Evolutionary conservation across 306 rosid species (phyloP).

Genomic region (Rosa chinensis): DNA sequence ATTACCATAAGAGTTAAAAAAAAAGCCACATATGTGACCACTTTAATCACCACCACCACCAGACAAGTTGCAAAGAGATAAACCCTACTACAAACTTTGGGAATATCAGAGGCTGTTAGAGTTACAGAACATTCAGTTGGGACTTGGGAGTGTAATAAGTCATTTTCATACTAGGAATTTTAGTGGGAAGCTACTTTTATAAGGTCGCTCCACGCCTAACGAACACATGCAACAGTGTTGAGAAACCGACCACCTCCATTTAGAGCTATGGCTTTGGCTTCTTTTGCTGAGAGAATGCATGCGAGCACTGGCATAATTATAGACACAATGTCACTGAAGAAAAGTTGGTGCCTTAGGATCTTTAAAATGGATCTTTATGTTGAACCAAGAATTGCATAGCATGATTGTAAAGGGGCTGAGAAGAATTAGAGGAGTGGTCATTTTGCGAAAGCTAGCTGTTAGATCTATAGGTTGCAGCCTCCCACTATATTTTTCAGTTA

Average conservation of each 20-base stretch:
- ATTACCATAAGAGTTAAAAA: constrained; percentile 11
- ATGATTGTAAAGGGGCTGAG: constrained; percentile 1
- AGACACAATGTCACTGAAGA: neutral
- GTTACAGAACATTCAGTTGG: constrained; percentile 1
- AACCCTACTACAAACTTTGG: constrained; percentile 2
- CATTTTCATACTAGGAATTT: constrained; percentile 20
- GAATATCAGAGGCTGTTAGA: constrained; percentile 20
- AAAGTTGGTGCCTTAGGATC: constrained; percentile 3
- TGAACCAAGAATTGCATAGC: neutral
- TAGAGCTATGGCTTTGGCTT: constrained; percentile 23
- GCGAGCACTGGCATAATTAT: constrained; percentile 16
- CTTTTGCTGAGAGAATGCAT: constrained; percentile 19
- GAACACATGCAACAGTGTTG: constrained; percentile 27
- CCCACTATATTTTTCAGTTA: neutral
- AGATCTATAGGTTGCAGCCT: neutral
- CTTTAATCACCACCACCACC: constrained; percentile 29
- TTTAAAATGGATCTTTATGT: constrained; percentile 11
- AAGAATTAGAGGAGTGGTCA: neutral
- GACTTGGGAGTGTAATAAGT: constrained; percentile 4
- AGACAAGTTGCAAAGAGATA: constrained; percentile 34
- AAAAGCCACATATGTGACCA: constrained; percentile 30
- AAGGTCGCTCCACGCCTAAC: constrained; percentile 39
- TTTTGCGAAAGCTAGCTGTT: neutral
- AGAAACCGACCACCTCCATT: constrained; percentile 42
- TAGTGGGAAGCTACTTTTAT: constrained; percentile 42